Evolutionary conservation across 345 rosid species (phyloP), one percentile per base, ranked within the genome.

Genomic region (Brassica juncea): DNA sequence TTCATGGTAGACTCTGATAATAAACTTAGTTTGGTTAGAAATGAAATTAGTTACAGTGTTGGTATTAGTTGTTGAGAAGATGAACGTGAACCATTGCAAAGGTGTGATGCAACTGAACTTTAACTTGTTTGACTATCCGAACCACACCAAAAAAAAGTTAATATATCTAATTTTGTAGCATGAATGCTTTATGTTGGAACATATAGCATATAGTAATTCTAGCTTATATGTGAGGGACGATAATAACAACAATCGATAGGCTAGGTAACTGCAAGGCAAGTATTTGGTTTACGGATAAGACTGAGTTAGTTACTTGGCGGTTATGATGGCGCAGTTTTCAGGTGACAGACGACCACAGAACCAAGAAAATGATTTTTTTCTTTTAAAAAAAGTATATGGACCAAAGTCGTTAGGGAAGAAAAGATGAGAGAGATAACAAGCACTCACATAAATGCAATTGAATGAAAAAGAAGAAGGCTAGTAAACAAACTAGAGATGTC

Each of bases 51-150:
- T 63, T 54, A 54, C 58, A 54, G 30, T n/a, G 57, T 52, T 63
- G 68, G 54, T 61, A 47, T 59, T 68, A 37, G 74, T 76, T 27
- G 74, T 77, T 77, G 70, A 47, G 80, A 77, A 77, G 39, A 47
- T 60, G 62, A 60, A 76, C 74, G 9, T 30, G 69, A 11, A 32
- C 61, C 16, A 68, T 16, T 39, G 49, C 73, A 68, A 59, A 76
- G 6, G 47, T 68, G 47, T 76, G 60, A 6, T 68, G 70, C 49
- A 69, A 69, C 54, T 0, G 34, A 34, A 69, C 32, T 77, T 31
- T 44, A 4, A 60, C 47, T 23, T 60, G 12, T 44, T 68, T 44
- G 80, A 59, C 74, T 69, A 10, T 5, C 47, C 16, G 7, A 49
- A 49, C 55, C 6, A 47, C 55, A 10, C 52, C 11, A 39, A 11